Conservation (phyloP, 805 yeast species). For the Metschnikowia noctiluminum region DNA sequence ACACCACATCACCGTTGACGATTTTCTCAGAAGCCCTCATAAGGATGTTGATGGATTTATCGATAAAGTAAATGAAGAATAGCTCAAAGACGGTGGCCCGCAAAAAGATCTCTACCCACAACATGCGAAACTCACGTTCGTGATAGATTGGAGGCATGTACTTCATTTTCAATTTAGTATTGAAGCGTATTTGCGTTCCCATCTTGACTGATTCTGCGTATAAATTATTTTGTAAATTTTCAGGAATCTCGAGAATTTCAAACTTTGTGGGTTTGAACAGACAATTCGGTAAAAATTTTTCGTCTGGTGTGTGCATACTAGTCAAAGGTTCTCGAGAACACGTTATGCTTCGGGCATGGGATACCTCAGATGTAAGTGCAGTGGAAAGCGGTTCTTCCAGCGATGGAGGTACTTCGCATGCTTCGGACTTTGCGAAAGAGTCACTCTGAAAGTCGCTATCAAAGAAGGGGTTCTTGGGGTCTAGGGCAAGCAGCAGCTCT, state of each 20-base stretch:
- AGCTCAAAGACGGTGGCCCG: constrained; percentile 27
- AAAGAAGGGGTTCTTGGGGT: constrained; percentile 3
- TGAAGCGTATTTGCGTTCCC: neutral
- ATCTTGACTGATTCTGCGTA: constrained; percentile 1
- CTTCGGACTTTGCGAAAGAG: neutral
- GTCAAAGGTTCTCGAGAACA: neutral
- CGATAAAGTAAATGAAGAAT: constrained; percentile 37
- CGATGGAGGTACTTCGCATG: neutral
- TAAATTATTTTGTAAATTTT: neutral
- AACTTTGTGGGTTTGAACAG: constrained; percentile 1
- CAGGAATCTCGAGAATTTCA: constrained; percentile 2
- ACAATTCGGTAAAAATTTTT: constrained; percentile 4
- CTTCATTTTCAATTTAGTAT: neutral
- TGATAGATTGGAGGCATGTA: constrained; percentile 27
- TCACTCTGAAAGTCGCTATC: neutral
- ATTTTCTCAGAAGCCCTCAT: constrained; percentile 18
- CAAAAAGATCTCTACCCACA: constrained; percentile 33
- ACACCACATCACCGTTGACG: constrained; percentile 16
- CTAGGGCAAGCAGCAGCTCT: neutral
- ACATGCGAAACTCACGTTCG: constrained; percentile 16
- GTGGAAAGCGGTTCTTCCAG: neutral
- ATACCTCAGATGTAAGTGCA: neutral
- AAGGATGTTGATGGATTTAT: constrained; percentile 32
- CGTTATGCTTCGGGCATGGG: neutral
- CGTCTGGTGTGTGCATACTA: neutral